Percentiles rank a stretch among this genome's conserved stretches.
These are phyloP conservation scores for Fusarium domesticum DNA, from an alignment of 2,329 filamentous ascomycete genomes.

Conservation along the genomic window DNA sequence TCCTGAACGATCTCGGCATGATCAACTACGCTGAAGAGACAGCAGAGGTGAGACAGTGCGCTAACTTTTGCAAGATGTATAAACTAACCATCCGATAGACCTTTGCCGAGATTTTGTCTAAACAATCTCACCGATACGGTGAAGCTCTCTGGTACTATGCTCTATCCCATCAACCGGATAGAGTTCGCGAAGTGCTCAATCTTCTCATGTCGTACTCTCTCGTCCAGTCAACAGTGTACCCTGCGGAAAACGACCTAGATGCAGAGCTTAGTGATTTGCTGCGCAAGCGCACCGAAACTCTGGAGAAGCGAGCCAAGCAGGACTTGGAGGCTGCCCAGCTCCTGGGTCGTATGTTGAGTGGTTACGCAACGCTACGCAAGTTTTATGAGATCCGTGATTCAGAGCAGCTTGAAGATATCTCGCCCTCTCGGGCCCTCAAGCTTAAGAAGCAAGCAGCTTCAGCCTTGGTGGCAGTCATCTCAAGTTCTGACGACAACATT, in stretches of 20 bases:
- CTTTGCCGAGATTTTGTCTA: constrained; percentile 75
- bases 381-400: constrained; percentile 86
- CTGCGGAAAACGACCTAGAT: constrained; percentile 69
- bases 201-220: constrained; percentile 84
- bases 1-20: constrained; percentile 77
- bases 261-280: constrained; percentile 67
- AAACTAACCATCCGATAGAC: constrained; percentile 51
- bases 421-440: constrained; percentile 47
- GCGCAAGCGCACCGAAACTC: constrained; percentile 65
- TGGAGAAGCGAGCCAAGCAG: constrained; percentile 68
- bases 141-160: constrained; percentile 89
- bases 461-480: constrained; percentile 77
- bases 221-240: constrained; percentile 79
- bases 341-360: constrained; percentile 80
- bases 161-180: constrained; percentile 71
- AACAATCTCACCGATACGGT: constrained; percentile 74
- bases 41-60: constrained; percentile 64
- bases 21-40: constrained; percentile 74
- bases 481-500: constrained; percentile 85
- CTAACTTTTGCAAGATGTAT: not conserved
- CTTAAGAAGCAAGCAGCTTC: constrained; percentile 67
- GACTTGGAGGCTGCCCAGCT: constrained; percentile 81
- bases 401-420: constrained; percentile 28
- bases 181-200: constrained; percentile 82
- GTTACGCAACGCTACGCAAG: constrained; percentile 84